Conservation (phyloP, 176 grass and related monocot genomes). For the Chrysopogon serrulatus region DNA sequence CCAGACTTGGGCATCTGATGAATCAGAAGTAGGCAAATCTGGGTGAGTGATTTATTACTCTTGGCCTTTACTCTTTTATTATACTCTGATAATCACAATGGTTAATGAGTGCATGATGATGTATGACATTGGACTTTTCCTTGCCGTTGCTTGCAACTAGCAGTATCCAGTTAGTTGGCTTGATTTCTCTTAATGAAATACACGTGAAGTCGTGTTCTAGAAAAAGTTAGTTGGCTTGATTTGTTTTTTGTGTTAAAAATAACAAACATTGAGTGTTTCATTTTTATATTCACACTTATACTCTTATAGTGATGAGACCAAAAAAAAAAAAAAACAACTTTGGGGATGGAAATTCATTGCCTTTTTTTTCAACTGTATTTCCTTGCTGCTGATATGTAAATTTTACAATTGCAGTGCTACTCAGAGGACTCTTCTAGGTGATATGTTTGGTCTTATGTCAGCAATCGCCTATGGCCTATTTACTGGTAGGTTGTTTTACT, state of each 20-base stretch:
- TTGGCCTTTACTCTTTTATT: background rate
- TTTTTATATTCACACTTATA: background rate
- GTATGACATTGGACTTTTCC: background rate
- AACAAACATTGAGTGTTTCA: background rate
- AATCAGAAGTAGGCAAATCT: constrained; percentile 58
- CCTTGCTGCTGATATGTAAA: constrained; percentile 1
- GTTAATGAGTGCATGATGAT: background rate
- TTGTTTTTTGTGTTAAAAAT: background rate
- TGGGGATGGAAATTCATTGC: background rate
- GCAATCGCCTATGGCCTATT: constrained; percentile 85
- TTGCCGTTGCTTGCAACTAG: background rate
- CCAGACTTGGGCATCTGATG: constrained; percentile 96
- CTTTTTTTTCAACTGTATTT: background rate
- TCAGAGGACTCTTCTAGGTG: constrained; percentile 81
- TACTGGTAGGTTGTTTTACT: constrained; percentile 54
- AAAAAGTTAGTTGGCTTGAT: background rate
- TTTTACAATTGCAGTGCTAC: constrained; percentile 46
- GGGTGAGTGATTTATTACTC: constrained; percentile 44
- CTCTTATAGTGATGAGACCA: background rate
- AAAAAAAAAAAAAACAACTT: background rate
- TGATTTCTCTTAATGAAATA: no score
- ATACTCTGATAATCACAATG: background rate
- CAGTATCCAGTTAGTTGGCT: background rate
- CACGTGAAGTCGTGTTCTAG: no score
- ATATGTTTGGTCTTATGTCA: constrained; percentile 94